Evolutionary conservation across 2,329 filamentous ascomycete species (phyloP), one percentile per base, ranked within the genome.

Genomic region (Cryphonectria nitschkei): DNA sequence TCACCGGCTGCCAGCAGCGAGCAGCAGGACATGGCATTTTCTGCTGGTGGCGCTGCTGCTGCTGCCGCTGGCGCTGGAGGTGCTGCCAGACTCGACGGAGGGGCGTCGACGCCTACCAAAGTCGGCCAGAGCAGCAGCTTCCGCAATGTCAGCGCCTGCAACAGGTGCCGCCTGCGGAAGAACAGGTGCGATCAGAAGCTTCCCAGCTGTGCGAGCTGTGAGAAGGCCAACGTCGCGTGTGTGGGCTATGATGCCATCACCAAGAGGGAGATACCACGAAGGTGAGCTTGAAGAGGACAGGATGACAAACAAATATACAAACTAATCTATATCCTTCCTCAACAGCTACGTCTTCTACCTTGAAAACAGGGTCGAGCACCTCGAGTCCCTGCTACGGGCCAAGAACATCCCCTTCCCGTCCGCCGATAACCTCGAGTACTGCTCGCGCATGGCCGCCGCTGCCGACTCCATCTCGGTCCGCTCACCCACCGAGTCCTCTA

Each of bases 161-260:
- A 98, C 83, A 89, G 94, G 56, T 98, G 95, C 81, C 89, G 95
- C 62, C 83, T 97, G 79, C 89, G 95, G 77, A 98, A 98, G 85
- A 98, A 98, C 79, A 88, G 94, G 68, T 98, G 95, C 82, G 95
- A 98, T 81, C 95, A 98, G 85, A 91, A 92, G 74, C 86, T 98
- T 73, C 95, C 95, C 11, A 93, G 93, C 76, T 98, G 95, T 80
- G 91, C 93, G 58, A 93, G 93, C 75, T 98, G 95, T 82, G 94
- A 95, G 80, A 98, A 98, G 83, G 95, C 93, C n/a, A 88, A 89
- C 71, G 93, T 97, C 62, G 91, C 93, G 75, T 98, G 96, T 80
- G 94, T 98, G 66, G 95, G 95, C 73, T 98, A 97, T 81, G 95
- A 98, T 79, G 95, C 95, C 46, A 97, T 98, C 78, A 97, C 94